phyloP scores from a whole-genome alignment of 1,284 basidiomycete genomes.

The Termitomyces sp. region DNA sequence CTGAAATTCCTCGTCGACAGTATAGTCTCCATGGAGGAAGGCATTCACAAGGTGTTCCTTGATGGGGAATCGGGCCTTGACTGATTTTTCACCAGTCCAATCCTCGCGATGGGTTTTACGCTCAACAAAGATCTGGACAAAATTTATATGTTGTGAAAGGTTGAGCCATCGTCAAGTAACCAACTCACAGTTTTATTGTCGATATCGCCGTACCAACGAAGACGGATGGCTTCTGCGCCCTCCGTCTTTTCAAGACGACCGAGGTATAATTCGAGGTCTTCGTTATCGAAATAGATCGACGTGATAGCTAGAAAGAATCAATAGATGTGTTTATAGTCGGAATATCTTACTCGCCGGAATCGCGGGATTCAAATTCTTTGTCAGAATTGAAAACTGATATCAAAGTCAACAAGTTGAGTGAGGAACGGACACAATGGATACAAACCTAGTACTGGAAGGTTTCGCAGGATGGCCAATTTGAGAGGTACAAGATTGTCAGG shows the following conservation, averaged over 20 bases:
- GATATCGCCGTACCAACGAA: constrained; percentile 98
- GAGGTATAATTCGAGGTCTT: constrained; percentile 95
- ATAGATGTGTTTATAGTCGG: neutral
- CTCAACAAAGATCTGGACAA: constrained; percentile 87
- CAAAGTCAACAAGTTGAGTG: neutral
- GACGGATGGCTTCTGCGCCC: constrained; percentile 93
- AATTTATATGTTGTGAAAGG: neutral
- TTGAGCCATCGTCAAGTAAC: neutral
- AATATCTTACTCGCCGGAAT: constrained; percentile 56
- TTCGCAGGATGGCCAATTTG: constrained; percentile 90
- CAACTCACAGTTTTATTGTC: constrained; percentile 66
- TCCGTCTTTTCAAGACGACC: constrained; percentile 98
- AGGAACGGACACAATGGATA: constrained; percentile 27
- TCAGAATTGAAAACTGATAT: constrained; percentile 87
- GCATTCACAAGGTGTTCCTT: constrained; percentile 95
- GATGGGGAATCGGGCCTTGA: constrained; percentile 96
- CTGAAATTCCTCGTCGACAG: constrained; percentile 93
- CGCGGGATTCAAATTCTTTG: constrained; percentile 88
- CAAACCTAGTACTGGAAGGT: constrained; percentile 83
- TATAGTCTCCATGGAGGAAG: constrained; percentile 87
- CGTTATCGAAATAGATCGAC: constrained; percentile 91
- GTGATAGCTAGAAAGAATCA: constrained; percentile 56
- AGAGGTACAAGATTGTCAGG: constrained; percentile 94
- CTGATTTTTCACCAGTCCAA: constrained; percentile 99
- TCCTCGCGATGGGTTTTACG: constrained; percentile 99